phyloP scores from a whole-genome alignment of 208 protist genomes.

The Trypanosoma vivax region DNA sequence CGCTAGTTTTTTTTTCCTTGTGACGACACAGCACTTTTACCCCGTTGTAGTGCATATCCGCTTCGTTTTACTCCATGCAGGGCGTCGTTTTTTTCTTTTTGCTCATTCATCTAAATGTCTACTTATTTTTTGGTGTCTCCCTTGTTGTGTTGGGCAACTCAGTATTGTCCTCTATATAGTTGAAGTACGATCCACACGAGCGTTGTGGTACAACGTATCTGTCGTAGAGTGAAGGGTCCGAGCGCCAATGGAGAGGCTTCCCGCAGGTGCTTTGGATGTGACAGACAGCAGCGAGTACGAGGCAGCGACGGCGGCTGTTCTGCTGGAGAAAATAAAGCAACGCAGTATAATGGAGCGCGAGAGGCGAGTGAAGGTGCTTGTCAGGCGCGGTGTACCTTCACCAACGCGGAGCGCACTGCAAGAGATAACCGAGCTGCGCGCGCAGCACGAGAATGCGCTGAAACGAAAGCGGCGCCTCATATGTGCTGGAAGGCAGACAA shows the following conservation, averaged over 20 bases:
- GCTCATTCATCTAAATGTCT: not conserved
- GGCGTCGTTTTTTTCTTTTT: too few relatives aligned
- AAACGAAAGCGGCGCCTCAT: conserved; percentile 2
- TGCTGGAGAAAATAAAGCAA: conserved; percentile 10
- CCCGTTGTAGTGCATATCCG: too few relatives aligned
- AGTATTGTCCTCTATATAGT: too few relatives aligned
- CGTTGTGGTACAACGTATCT: too few relatives aligned
- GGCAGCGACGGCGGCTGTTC: not conserved
- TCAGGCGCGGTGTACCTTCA: conserved; percentile 7
- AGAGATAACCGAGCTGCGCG: not conserved
- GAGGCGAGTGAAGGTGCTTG: conserved; percentile 11
- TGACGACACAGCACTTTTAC: too few relatives aligned
- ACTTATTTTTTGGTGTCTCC: too few relatives aligned
- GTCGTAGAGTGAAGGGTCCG: too few relatives aligned
- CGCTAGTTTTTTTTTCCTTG: too few relatives aligned
- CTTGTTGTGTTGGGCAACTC: too few relatives aligned
- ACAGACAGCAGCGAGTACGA: not conserved
- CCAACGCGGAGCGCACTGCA: conserved; percentile 8
- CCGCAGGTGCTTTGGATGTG: not conserved
- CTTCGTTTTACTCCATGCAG: too few relatives aligned
- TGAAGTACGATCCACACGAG: too few relatives aligned
- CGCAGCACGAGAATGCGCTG: not conserved
- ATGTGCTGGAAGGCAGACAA: conserved; percentile 1
- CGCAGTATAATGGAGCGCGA: conserved; percentile 3
- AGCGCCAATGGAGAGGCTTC: not conserved